Base-by-base conservation (phyloP, 768 basidiomycete species). In the Serendipita sp. region DNA sequence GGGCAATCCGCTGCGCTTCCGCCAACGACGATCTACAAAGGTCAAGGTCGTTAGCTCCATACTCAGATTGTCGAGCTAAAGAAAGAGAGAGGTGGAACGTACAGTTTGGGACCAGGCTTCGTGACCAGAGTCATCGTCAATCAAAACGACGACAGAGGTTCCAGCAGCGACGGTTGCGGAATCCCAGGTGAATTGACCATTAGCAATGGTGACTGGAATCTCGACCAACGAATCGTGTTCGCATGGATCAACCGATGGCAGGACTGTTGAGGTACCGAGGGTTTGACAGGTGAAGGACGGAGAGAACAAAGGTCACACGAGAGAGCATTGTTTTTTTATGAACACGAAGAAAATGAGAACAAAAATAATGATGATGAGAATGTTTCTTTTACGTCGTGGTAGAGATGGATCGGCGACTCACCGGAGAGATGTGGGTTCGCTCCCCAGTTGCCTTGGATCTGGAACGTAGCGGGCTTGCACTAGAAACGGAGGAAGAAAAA, bases 161-260 rank as follows among this genome's bases (percentile, higher is more conserved):
- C 56, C 56, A 36, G 56, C 56, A 2, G 16, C 35, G 30, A 60
- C 16, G 28, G 56, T 60, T 5, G n/a, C 18, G n/a, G n/a, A 32
- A 18, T 18, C n/a, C 18, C n/a, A 18, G 30, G 8, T 8, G 8
- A 18, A 32, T 28, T 10, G 28, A 60, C 28, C 56, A 32, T 35
- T 35, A 10, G 23, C 32, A 10, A 32, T n/a, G 16, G 16, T n/a
- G 10, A n/a, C 18, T 28, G 23, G 28, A 8, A 34, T 10, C 16
- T 34, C 16, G 18, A 30, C 28, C 28, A 60, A n/a, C 16, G 30
- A n/a, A 30, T 60, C 56, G 34, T 60, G 56, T 36, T 60, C 56
- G 36, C 56, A 60, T 34, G 56, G 56, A 10, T 60, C 35, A n/a
- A 30, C 56, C 28, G 56, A 60, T 60, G 56, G 56, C 28, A 60